These are phyloP conservation scores for Aspergillus saccharolyticus DNA, from an alignment of 495 filamentous ascomycete genomes.

Conservation along the genomic window DNA sequence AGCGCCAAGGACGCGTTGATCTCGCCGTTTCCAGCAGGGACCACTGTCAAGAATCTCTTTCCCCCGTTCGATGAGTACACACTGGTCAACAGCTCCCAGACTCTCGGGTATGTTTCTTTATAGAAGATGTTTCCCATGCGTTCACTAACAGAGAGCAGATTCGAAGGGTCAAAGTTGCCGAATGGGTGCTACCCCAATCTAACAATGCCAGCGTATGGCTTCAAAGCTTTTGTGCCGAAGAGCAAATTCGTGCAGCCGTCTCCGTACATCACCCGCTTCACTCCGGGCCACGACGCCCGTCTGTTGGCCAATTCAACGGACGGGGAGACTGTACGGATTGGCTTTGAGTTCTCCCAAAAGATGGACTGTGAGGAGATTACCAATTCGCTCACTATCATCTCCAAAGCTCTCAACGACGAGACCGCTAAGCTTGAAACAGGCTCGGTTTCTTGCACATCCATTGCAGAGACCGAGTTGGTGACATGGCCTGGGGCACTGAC, in stretches of 20 bases:
- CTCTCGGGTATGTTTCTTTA: constrained; percentile 21
- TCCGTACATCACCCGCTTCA: constrained; percentile 27
- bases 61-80: constrained; percentile 52
- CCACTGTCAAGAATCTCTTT: constrained; percentile 59
- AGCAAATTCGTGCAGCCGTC: constrained; percentile 4
- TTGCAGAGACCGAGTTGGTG: constrained; percentile 33
- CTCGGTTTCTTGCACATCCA: constrained; percentile 37
- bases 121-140: constrained; percentile 20
- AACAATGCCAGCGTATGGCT: not conserved
- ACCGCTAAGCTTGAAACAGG: constrained; percentile 28
- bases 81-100: constrained; percentile 30
- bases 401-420: constrained; percentile 16
- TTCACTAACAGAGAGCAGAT: constrained; percentile 26
- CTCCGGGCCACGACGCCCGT: constrained; percentile 59
- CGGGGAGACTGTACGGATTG: constrained; percentile 38
- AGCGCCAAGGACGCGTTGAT: constrained; percentile 43
- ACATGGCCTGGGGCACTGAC: not conserved
- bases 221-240: constrained; percentile 2
- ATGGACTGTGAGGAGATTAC: constrained; percentile 57
- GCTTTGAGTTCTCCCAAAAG: constrained; percentile 52
- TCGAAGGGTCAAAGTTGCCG: not conserved
- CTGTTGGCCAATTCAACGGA: constrained; percentile 38
- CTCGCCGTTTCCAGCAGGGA: constrained; percentile 50
- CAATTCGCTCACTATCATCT: constrained; percentile 46
- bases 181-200: not conserved